Percentiles rank a stretch among this genome's conserved stretches.
phyloP scores from a whole-genome alignment of 805 yeast genomes.

The Cyberlindnera samutprakarnensis region DNA sequence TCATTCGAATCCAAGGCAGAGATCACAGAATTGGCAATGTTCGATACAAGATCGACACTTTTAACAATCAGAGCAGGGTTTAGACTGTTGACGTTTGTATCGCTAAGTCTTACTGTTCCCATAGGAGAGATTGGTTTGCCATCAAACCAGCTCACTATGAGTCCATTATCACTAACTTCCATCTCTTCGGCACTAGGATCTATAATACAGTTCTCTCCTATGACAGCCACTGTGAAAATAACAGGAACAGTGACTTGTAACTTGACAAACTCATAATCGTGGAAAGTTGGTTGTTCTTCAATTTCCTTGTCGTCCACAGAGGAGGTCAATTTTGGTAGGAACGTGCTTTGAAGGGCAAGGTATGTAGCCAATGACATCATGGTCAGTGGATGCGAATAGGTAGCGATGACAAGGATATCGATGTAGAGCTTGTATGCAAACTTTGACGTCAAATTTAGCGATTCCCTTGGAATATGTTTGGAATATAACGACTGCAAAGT shows the following conservation, averaged over 20 bases:
- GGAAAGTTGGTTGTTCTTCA: constrained; percentile 85
- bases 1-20: constrained; percentile 18
- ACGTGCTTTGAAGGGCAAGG: constrained; percentile 73
- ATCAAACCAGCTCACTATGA: constrained; percentile 64
- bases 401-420: constrained; percentile 73
- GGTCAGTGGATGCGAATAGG: constrained; percentile 75
- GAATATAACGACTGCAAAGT: constrained; percentile 47
- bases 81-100: constrained; percentile 46
- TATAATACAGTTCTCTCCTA: constrained; percentile 56
- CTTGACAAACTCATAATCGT: constrained; percentile 74
- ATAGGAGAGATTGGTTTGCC: constrained; percentile 69
- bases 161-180: constrained; percentile 78
- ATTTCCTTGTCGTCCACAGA: constrained; percentile 54
- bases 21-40: constrained; percentile 57
- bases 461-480: constrained; percentile 43
- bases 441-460: constrained; percentile 58
- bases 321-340: constrained; percentile 64
- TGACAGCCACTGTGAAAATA: constrained; percentile 65
- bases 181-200: constrained; percentile 92
- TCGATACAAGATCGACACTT: constrained; percentile 49
- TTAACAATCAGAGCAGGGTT: constrained; percentile 38
- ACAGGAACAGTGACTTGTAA: constrained; percentile 62
- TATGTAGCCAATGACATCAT: constrained; percentile 73
- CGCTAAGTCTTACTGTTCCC: constrained; percentile 56
- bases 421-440: constrained; percentile 72